Conservation (phyloP, 768 basidiomycete genomes). For the Lactarius trivialis region DNA sequence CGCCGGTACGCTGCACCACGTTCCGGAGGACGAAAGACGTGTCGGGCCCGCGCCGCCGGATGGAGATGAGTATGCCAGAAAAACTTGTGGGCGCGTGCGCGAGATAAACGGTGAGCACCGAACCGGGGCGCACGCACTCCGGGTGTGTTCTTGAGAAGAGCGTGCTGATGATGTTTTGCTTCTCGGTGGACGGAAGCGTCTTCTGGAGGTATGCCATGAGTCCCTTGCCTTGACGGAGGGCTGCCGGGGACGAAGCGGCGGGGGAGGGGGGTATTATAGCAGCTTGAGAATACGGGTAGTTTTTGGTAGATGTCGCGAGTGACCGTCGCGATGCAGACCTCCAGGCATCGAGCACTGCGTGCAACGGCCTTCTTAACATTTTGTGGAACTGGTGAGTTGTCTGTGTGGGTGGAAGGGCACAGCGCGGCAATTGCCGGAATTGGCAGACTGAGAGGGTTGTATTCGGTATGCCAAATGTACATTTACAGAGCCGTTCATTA, state of each 20-base stretch:
- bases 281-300: slow-evolving; percentile 70
- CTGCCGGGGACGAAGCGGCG: slow-evolving; percentile 36
- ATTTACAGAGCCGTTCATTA: slow-evolving; percentile 9
- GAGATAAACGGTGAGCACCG: slow-evolving; percentile 75
- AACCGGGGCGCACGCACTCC: slow-evolving; percentile 68
- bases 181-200: slow-evolving; percentile 58
- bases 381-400: not conserved
- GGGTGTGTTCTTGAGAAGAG: slow-evolving; percentile 69
- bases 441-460: not conserved
- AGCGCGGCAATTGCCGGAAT: slow-evolving; percentile 8
- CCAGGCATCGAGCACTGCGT: not conserved
- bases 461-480: not conserved
- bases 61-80: slow-evolving; percentile 81
- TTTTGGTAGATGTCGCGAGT: slow-evolving; percentile 2
- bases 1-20: slow-evolving; percentile 83
- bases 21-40: slow-evolving; percentile 88
- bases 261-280: slow-evolving; percentile 49
- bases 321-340: not conserved
- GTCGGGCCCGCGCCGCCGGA: slow-evolving; percentile 77
- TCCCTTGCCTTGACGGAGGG: slow-evolving; percentile 62
- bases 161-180: slow-evolving; percentile 57
- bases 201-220: slow-evolving; percentile 69
- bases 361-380: slow-evolving; percentile 16
- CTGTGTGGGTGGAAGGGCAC: not conserved
- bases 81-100: slow-evolving; percentile 76